A percentile compares a stretch with the other conserved stretches of the same genome.
phyloP scores from a whole-genome alignment of 2,329 filamentous ascomycete species.

The Fusarium sp. region DNA sequence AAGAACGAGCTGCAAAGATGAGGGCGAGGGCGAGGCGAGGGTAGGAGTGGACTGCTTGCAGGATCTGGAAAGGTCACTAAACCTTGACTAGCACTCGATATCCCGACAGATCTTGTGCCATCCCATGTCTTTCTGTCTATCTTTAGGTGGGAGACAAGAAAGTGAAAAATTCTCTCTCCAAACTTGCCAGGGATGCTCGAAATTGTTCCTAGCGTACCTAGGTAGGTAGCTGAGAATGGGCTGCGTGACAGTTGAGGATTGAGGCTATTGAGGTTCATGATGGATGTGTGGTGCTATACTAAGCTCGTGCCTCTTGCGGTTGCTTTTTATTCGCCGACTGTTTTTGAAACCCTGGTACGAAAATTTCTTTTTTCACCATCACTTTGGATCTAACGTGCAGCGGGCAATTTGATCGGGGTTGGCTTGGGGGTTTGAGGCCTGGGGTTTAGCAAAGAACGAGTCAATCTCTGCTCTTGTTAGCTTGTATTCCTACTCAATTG shows the following conservation, averaged over 20 bases:
- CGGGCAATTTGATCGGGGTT: conserved; percentile 10
- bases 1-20: background rate
- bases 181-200: conserved; percentile 14
- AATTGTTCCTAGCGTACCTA: conserved; percentile 19
- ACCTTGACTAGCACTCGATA: conserved; percentile 32
- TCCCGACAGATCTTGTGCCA: conserved; percentile 30
- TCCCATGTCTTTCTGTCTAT: conserved; percentile 12
- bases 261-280: conserved; percentile 9
- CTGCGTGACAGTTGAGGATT: conserved; percentile 17
- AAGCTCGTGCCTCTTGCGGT: conserved; percentile 8
- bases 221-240: background rate
- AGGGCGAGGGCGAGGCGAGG: too few species aligned
- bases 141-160: background rate
- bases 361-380: conserved; percentile 25
- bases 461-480: background rate
- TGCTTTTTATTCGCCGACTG: conserved; percentile 14
- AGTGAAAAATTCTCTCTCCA: background rate
- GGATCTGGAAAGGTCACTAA: conserved; percentile 35
- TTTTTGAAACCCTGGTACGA: conserved; percentile 19
- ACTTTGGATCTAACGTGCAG: conserved; percentile 15
- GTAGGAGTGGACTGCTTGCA: conserved; percentile 37
- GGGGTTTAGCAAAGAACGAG: conserved; percentile 13
- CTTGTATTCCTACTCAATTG: background rate
- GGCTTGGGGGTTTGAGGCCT: background rate
- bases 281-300: conserved; percentile 8